Base-by-base conservation (phyloP, 306 rosid species). In the Begonia fuchsioides region DNA sequence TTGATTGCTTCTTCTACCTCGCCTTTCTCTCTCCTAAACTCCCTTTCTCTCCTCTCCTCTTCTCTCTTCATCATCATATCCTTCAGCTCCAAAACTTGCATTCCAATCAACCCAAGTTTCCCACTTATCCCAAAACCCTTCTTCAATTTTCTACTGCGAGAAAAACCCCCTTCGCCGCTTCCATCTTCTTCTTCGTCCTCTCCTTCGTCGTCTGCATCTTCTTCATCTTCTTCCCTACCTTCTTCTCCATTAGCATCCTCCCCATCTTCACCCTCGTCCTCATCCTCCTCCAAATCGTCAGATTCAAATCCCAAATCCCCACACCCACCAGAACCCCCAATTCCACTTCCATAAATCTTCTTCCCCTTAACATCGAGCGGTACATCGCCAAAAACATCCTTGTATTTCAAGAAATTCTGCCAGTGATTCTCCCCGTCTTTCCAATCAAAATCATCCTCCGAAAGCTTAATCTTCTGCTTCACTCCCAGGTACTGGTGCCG, bases 401-500 rank as follows among this genome's bases (percentile, higher is more conserved):
- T 88, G 68, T 83, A 88, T 43, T 70, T 67, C 18, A 88, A 67
- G 71, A 88, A 88, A 74, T 88, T 88, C 55, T 76, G 83, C 96
- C 96, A 88, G 76, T 88, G 96, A 53, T 74, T 83, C 58, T 66
- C 77, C 0, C 95, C 96, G 0, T 88, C 96, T n/a, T 72, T 74
- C 96, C 95, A 88, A 43, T 81, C 78, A 73, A 83, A 88, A 7
- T 68, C 67, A 20, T 81, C 70, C 35, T 69, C 62, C 32, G 94
- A 69, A 51, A 77, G 59, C 38, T 71, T 80, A 51, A 88, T 88
- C 83, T 88, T 88, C 78, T 81, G 95, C 75, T 88, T 88, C 45
- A 88, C 95, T 11, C 96, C 93, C 44, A 88, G 66, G 64, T 88
- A 88, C 75, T 88, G 95, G 53, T 83, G 93, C 13, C 96, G 88